phyloP scores from a whole-genome alignment of 805 yeast genomes.

The Zygosaccharomyces kombuchaensis region DNA sequence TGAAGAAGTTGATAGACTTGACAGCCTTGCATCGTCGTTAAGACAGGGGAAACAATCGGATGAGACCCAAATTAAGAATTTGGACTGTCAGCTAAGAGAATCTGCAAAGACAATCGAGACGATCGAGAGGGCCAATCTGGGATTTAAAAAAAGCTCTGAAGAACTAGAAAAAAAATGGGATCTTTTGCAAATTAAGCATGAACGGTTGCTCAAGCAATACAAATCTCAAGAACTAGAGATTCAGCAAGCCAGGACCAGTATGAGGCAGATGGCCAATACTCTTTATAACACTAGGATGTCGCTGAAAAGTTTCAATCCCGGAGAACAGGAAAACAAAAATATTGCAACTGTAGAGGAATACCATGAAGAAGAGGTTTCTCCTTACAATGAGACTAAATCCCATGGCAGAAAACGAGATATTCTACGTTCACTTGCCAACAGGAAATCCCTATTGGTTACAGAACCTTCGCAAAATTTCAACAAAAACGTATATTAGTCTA shows the following conservation, averaged over 20 bases:
- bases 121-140: not conserved
- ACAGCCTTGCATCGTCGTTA: not conserved
- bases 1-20: constrained; percentile 1
- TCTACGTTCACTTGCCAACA: constrained; percentile 2
- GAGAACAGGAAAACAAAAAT: not conserved
- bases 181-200: not conserved
- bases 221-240: not conserved
- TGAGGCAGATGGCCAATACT: constrained; percentile 3
- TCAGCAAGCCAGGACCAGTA: constrained; percentile 1
- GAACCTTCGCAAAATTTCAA: not conserved
- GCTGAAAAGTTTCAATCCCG: not conserved
- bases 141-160: not conserved
- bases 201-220: not conserved
- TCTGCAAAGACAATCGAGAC: not conserved
- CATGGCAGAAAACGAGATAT: not conserved
- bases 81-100: not conserved
- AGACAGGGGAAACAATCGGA: not conserved
- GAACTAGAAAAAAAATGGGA: not conserved
- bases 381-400: not conserved
- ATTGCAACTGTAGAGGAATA: not conserved
- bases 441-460: not conserved
- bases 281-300: not conserved
- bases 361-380: not conserved
- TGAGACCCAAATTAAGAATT: not conserved
- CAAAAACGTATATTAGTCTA: not conserved